phyloP scores from a whole-genome alignment of 2,329 filamentous ascomycete genomes.

The Exophiala viscosa region DNA sequence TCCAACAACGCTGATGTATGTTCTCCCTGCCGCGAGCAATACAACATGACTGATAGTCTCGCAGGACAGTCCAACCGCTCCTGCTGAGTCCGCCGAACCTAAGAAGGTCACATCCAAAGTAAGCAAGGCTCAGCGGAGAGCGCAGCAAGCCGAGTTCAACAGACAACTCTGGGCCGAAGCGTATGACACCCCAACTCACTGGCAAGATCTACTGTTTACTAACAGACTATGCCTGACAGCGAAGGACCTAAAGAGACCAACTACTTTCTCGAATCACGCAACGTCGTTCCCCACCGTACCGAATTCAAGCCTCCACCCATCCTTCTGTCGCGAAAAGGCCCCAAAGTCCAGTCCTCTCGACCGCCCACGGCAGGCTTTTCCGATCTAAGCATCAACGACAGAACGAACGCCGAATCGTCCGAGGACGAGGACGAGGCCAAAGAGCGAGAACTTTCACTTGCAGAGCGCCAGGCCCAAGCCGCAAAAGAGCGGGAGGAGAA shows the following conservation, averaged over 20 bases:
- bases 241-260: constrained; percentile 67
- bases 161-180: constrained; percentile 85
- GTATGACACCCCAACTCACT: constrained; percentile 47
- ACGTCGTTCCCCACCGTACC: constrained; percentile 58
- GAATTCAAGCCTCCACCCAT: constrained; percentile 80
- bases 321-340: constrained; percentile 71
- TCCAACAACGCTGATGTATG: constrained; percentile 69
- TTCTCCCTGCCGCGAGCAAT: background rate
- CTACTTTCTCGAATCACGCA: constrained; percentile 67
- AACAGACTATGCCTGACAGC: constrained; percentile 40
- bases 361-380: constrained; percentile 18
- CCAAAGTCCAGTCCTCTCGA: constrained; percentile 20
- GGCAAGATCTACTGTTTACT: background rate
- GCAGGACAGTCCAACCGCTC: constrained; percentile 34
- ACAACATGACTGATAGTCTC: background rate
- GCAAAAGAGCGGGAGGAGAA: constrained; percentile 82
- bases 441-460: constrained; percentile 62
- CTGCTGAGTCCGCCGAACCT: constrained; percentile 36
- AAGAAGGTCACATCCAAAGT: constrained; percentile 52
- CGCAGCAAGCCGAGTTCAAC: constrained; percentile 78
- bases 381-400: constrained; percentile 38
- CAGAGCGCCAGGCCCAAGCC: constrained; percentile 74
- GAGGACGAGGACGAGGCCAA: constrained; percentile 57
- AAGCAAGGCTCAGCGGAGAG: constrained; percentile 71
- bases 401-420: constrained; percentile 53